Evolutionary conservation across 345 rosid genomes (phyloP).

Genomic region (Raphanus sativus): DNA sequence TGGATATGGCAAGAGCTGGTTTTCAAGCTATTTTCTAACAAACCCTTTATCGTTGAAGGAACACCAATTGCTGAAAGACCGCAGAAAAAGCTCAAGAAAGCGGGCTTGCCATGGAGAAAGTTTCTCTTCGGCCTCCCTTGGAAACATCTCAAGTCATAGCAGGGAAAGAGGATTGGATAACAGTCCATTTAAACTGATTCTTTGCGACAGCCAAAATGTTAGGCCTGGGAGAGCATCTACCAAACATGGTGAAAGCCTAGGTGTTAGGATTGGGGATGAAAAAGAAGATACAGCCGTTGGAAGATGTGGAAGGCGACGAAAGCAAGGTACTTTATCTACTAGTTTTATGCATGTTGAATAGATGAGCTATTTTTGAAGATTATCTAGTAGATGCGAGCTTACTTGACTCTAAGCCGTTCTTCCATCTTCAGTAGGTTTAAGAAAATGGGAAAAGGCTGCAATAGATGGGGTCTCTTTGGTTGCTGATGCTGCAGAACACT

Average conservation of each 20-base stretch:
- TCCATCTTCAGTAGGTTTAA: conserved; percentile 65
- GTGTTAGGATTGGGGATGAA: conserved; percentile 51
- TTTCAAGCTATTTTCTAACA: conserved; percentile 34
- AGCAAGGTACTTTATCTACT: conserved; percentile 54
- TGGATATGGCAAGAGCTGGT: conserved; percentile 24
- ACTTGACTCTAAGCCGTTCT: conserved; percentile 42
- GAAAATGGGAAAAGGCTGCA: conserved; percentile 98
- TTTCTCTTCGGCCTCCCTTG: conserved; percentile 57
- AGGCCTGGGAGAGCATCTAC: conserved; percentile 69
- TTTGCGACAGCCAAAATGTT: conserved; percentile 72
- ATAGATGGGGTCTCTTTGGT: conserved; percentile 98
- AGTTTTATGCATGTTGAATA: conserved; percentile 1
- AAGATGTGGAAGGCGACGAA: conserved; percentile 75
- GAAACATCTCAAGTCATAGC: conserved; percentile 57
- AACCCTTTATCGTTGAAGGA: conserved; percentile 59
- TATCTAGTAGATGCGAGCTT: conserved; percentile 18
- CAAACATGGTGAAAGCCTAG: conserved; percentile 60
- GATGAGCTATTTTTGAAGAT: conserved; percentile 6
- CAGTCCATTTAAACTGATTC: conserved; percentile 64
- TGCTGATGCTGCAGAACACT: conserved; percentile 99
- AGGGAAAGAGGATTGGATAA: conserved; percentile 63
- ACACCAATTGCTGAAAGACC: conserved; percentile 91
- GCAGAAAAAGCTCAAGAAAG: conserved; percentile 77
- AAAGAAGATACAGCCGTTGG: conserved; percentile 59
- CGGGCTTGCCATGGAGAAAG: conserved; percentile 73